These are phyloP conservation scores for Populus alba DNA, from an alignment of 345 rosid genomes.

Conservation along the genomic window DNA sequence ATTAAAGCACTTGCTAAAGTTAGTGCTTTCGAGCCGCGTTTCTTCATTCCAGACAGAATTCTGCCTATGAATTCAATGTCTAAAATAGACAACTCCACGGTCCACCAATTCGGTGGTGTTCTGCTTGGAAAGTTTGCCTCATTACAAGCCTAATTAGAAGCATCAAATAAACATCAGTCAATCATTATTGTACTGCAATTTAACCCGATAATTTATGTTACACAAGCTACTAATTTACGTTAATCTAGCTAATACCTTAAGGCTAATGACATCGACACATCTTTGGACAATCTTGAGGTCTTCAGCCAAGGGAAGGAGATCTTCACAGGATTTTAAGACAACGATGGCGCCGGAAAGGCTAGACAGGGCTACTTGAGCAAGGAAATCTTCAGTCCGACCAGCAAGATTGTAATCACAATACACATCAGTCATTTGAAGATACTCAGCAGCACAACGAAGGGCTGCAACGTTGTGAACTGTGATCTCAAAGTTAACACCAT, in stretches of 20 bases:
- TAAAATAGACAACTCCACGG: conserved; percentile 79
- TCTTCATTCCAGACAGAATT: conserved; percentile 57
- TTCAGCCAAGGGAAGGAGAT: conserved; percentile 70
- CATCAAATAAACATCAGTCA: neutral
- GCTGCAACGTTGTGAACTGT: conserved; percentile 92
- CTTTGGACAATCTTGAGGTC: conserved; percentile 67
- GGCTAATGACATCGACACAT: conserved; percentile 59
- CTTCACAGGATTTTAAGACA: conserved; percentile 78
- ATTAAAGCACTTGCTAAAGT: conserved; percentile 58
- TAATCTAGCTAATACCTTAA: conserved; percentile 43
- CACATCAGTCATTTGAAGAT: conserved; percentile 75
- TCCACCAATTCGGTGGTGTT: conserved; percentile 95
- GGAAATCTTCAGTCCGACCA: conserved; percentile 83
- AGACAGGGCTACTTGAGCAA: conserved; percentile 70
- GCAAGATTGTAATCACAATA: conserved; percentile 75
- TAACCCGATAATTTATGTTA: neutral
- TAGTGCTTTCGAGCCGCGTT: conserved; percentile 62
- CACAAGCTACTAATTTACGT: neutral
- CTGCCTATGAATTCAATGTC: conserved; percentile 50
- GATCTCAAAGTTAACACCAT: conserved; percentile 90
- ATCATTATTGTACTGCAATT: neutral
- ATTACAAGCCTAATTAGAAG: conserved; percentile 52
- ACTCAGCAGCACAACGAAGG: conserved; percentile 83
- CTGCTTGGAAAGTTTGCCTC: conserved; percentile 83
- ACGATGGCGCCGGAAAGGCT: conserved; percentile 84